phyloP scores from a whole-genome alignment of 345 rosid species.

The Corymbia maculata region DNA sequence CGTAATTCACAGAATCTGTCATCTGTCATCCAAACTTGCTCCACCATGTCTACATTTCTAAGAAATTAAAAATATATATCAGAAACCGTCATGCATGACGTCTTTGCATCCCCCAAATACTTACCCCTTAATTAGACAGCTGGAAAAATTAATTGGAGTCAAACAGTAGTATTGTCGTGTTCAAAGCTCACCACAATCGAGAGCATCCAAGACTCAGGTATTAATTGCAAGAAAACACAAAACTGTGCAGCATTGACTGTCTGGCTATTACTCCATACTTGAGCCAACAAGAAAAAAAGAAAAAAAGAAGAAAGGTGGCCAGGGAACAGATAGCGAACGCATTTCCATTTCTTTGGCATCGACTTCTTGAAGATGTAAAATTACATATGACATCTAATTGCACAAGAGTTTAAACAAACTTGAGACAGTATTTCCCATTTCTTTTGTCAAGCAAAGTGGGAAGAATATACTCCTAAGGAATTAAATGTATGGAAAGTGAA shows the following conservation, averaged over 20 bases:
- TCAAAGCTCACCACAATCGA: neutral
- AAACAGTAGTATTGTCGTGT: neutral
- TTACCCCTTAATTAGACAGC: neutral
- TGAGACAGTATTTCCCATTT: neutral
- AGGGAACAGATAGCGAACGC: neutral
- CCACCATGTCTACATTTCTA: neutral
- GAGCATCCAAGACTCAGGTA: neutral
- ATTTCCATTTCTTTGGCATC: neutral
- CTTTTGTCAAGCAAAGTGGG: neutral
- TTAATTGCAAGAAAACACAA: neutral
- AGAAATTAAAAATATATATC: neutral
- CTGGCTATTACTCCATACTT: neutral
- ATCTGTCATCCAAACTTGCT: neutral
- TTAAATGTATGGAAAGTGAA: neutral
- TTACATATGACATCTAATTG: neutral
- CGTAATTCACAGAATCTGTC: neutral
- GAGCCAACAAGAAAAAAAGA: neutral
- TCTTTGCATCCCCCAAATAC: neutral
- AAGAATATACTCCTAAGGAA: neutral
- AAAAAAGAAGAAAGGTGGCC: neutral
- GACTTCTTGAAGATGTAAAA: neutral
- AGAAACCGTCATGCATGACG: conserved; percentile 1
- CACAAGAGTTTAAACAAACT: neutral
- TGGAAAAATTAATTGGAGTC: neutral
- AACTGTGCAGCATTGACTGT: neutral